Percentiles rank a stretch among this genome's conserved stretches.
phyloP scores from a whole-genome alignment of 495 filamentous ascomycete genomes.

The Annulohypoxylon bovei region DNA sequence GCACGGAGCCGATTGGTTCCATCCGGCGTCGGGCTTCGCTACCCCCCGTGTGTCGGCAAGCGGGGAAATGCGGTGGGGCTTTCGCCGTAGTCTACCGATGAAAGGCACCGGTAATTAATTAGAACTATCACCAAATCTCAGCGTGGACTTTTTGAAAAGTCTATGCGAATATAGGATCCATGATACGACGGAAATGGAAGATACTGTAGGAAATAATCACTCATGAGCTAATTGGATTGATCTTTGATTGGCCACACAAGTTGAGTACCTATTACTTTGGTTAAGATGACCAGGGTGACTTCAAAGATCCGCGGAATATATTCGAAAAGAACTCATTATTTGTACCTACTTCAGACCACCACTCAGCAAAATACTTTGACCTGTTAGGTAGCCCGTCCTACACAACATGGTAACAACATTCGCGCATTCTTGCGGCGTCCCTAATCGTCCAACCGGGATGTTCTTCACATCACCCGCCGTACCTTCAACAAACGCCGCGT shows the following conservation, averaged over 20 bases:
- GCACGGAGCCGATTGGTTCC: constrained; percentile 25
- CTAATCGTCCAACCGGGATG: constrained; percentile 72
- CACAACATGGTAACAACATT: constrained; percentile 74
- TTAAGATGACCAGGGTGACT: not conserved
- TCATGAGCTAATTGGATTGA: not conserved
- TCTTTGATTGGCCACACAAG: not conserved
- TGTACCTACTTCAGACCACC: constrained; percentile 62
- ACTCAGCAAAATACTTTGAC: constrained; percentile 66
- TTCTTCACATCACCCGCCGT: constrained; percentile 60
- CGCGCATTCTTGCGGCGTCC: constrained; percentile 72
- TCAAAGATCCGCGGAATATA: not conserved
- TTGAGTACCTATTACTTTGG: not conserved
- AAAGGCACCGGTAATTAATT: not conserved
- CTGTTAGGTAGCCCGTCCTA: constrained; percentile 76
- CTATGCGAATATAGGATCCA: not conserved
- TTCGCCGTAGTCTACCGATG: constrained; percentile 22
- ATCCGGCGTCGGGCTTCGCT: constrained; percentile 32
- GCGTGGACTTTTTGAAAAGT: not conserved
- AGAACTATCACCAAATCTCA: not conserved
- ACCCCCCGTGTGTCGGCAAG: constrained; percentile 20
- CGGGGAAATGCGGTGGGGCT: not conserved
- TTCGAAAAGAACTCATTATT: not conserved
- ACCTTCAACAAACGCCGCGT: constrained; percentile 58
- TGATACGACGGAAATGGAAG: no score
- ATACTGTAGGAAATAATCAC: not conserved